Evolutionary conservation across 2,329 filamentous ascomycete genomes (phyloP), one percentile per base, ranked within the genome.

Genomic region (Fusarium verticillioides): DNA sequence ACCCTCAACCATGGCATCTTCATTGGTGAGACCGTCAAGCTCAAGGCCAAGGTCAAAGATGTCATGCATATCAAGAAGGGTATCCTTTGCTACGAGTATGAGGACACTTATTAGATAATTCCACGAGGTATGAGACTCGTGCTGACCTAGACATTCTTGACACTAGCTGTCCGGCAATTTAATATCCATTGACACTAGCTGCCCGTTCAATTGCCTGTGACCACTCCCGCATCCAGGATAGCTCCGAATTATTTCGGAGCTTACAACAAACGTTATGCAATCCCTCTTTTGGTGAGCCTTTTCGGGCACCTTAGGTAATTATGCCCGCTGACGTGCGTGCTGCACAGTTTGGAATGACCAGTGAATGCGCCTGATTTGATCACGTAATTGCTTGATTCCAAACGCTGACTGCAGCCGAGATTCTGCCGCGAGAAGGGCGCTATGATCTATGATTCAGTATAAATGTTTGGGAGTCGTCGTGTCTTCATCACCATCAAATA

Each of bases 41-140:
- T 72, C 4, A 56, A 72, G 54, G 69, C 69, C 2, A 56, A 60
- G 42, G 58, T 72, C 3, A 63, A 52, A 2, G 63, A 72, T 7
- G 59, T 72, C 2, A 72, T 72, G 59, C 63, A 72, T 12, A 72
- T 69, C 19, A 56, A 40, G 7, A 72, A 72, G 23, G 64, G 69
- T 0, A 9, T 50, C 3, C 18, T 72, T 2, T 72, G 69, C 18
- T 72, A 72, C 11, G 58, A 63, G 4, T 72, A 72, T 4, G 70
- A 72, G 6, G 46, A 65, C 2, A 60, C 36, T 7, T 72, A 72
- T 12, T 72, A 58, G 21, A 21, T 7, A 5, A 0, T 15, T 19
- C 1, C 18, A 19, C 16, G 1, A 26, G 18, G 1, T 18, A 7
- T 39, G 7, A 26, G 18, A 32, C 3, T n/a, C 4, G 34, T 56